A percentile compares a stretch with the other conserved stretches of the same genome.
Conservation (phyloP, 495 filamentous ascomycete genomes). For the Talaromyces trachyspermus region DNA sequence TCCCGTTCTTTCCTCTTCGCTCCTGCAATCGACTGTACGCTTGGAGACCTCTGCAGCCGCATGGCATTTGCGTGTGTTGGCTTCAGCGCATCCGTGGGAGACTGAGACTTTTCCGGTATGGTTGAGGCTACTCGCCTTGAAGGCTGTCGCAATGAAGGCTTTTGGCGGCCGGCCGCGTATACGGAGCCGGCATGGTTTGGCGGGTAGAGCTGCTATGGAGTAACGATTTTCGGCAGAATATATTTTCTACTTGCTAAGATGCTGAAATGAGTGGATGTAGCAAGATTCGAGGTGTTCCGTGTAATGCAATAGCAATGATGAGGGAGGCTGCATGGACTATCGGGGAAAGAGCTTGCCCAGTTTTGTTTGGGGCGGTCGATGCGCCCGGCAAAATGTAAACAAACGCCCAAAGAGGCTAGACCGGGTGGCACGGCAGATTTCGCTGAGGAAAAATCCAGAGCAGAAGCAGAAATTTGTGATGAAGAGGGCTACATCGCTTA, state of each 20-base stretch:
- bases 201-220: too few species aligned
- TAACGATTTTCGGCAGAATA: too few species aligned
- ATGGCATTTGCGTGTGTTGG: slow-evolving; percentile 39
- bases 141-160: slow-evolving; percentile 50
- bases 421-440: not conserved
- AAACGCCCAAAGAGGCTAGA: slow-evolving; percentile 16
- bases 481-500: too few species aligned
- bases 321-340: slow-evolving; percentile 12
- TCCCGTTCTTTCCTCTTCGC: slow-evolving; percentile 78
- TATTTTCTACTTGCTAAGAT: too few species aligned
- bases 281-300: not conserved
- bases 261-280: too few species aligned
- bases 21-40: slow-evolving; percentile 34
- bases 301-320: slow-evolving; percentile 4
- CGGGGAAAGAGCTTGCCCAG: too few species aligned
- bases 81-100: slow-evolving; percentile 57
- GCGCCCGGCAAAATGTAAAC: slow-evolving; percentile 38
- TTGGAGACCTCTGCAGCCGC: slow-evolving; percentile 31
- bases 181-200: slow-evolving; percentile 6
- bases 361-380: slow-evolving; percentile 13
- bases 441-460: too few species aligned
- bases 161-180: slow-evolving; percentile 43
- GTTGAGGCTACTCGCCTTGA: slow-evolving; percentile 28
- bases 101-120: slow-evolving; percentile 39
- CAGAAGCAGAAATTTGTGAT: too few species aligned